Evolutionary conservation across 306 rosid species (phyloP).

Genomic region (Trifolium dubium): DNA sequence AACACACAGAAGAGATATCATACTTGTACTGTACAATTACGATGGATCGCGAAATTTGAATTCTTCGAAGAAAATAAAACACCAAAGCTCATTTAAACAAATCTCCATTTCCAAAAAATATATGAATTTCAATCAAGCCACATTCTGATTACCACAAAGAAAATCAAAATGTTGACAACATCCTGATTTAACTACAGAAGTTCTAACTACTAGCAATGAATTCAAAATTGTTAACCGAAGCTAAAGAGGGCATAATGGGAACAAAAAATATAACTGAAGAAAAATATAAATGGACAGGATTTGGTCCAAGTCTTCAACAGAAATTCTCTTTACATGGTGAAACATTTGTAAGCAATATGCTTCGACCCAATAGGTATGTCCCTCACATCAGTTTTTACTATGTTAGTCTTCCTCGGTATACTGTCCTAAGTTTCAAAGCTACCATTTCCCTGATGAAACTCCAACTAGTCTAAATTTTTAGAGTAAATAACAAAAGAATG

Average conservation of each 20-base stretch:
- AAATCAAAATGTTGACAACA: slow-evolving; percentile 26
- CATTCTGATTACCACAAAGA: slow-evolving; percentile 14
- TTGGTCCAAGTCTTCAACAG: slow-evolving; percentile 36
- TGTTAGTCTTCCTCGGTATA: slow-evolving; percentile 49
- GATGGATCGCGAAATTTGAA: not conserved
- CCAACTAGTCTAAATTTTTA: slow-evolving; percentile 39
- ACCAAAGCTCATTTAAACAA: slow-evolving; percentile 2
- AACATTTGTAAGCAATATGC: slow-evolving; percentile 51
- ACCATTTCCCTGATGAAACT: slow-evolving; percentile 43
- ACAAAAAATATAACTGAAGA: slow-evolving; percentile 28
- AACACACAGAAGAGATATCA: not conserved
- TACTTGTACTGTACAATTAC: not conserved
- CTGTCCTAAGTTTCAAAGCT: slow-evolving; percentile 38
- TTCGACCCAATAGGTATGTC: slow-evolving; percentile 38
- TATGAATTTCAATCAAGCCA: slow-evolving; percentile 25
- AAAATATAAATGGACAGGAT: slow-evolving; percentile 45
- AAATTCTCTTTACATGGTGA: slow-evolving; percentile 45
- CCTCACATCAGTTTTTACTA: slow-evolving; percentile 48
- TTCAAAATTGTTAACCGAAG: slow-evolving; percentile 24
- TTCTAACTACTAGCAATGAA: slow-evolving; percentile 33
- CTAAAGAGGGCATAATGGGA: slow-evolving; percentile 5
- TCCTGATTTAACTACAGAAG: slow-evolving; percentile 17
- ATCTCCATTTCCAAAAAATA: slow-evolving; percentile 9
- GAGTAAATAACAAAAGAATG: slow-evolving; percentile 50
- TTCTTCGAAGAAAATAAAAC: slow-evolving; percentile 34